Evolutionary conservation across 2,329 filamentous ascomycete genomes (phyloP).

Genomic region (Emericellopsis cladophorae): DNA sequence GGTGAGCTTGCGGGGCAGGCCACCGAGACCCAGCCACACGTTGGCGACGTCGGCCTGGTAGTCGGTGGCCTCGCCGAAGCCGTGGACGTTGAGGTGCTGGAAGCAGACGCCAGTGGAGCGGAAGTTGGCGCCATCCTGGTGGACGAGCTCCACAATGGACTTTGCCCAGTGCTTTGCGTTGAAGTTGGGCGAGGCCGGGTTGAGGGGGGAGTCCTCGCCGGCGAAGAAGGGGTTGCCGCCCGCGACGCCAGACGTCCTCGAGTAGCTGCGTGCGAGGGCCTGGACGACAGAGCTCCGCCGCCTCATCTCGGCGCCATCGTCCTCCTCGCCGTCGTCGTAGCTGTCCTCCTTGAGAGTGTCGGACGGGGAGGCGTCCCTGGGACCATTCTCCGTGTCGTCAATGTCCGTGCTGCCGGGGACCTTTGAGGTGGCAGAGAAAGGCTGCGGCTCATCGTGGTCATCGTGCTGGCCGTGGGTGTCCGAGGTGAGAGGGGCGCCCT

Average conservation of each 20-base stretch:
- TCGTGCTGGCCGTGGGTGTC: neutral
- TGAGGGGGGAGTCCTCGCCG: constrained; percentile 34
- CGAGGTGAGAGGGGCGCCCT: neutral
- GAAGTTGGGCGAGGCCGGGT: constrained; percentile 41
- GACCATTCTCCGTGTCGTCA: neutral
- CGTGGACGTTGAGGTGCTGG: constrained; percentile 55
- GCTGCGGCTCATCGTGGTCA: neutral
- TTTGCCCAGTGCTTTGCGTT: constrained; percentile 46
- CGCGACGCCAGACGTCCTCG: constrained; percentile 28
- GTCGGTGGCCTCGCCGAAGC: constrained; percentile 54
- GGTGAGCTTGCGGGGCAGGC: constrained; percentile 34
- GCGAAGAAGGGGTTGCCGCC: constrained; percentile 36
- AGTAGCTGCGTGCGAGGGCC: constrained; percentile 42
- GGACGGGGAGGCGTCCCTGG: neutral
- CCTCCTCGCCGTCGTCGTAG: constrained; percentile 16
- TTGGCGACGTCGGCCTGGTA: constrained; percentile 58
- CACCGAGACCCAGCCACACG: constrained; percentile 38
- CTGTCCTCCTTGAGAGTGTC: constrained; percentile 6
- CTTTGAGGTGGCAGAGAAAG: neutral
- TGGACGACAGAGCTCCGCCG: constrained; percentile 40
- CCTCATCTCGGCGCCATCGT: constrained; percentile 28
- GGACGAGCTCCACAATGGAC: constrained; percentile 39
- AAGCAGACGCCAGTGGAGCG: constrained; percentile 53
- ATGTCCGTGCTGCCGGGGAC: neutral
- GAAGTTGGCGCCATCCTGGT: constrained; percentile 38